Evolutionary conservation across 208 protist genomes (phyloP).

Genomic region (Acanthamoeba sp.): DNA sequence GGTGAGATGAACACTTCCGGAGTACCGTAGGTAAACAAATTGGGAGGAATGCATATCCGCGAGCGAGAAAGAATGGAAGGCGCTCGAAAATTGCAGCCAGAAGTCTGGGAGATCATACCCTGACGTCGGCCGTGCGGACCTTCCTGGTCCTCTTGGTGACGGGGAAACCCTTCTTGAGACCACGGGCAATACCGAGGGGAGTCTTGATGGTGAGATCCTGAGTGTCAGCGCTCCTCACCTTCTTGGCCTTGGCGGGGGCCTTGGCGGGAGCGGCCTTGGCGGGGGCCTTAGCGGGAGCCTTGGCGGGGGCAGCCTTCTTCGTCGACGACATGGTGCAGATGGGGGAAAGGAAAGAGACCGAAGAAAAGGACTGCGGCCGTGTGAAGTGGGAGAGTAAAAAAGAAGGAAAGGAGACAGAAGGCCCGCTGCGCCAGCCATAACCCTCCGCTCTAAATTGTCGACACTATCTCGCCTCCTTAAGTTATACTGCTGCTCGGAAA

Average conservation of each 20-base stretch:
- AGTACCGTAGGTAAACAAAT: too few species aligned
- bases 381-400: background rate
- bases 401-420: background rate
- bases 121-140: background rate
- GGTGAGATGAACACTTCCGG: background rate
- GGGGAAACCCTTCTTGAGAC: conserved; percentile 87
- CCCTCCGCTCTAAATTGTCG: background rate
- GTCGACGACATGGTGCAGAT: background rate
- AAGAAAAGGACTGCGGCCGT: conserved; percentile 33
- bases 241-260: background rate
- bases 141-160: conserved; percentile 83
- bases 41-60: background rate
- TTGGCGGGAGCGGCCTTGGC: background rate
- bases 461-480: background rate
- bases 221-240: background rate
- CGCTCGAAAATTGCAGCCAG: background rate
- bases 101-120: background rate
- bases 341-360: background rate
- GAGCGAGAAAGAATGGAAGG: background rate
- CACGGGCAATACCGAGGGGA: conserved; percentile 78
- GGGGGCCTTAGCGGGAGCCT: background rate
- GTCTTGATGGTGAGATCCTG: conserved; percentile 3
- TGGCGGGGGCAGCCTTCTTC: background rate
- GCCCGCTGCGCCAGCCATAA: background rate
- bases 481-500: too few species aligned